phyloP scores from a whole-genome alignment of 257 asterid genomes.

The Catharanthus roseus region DNA sequence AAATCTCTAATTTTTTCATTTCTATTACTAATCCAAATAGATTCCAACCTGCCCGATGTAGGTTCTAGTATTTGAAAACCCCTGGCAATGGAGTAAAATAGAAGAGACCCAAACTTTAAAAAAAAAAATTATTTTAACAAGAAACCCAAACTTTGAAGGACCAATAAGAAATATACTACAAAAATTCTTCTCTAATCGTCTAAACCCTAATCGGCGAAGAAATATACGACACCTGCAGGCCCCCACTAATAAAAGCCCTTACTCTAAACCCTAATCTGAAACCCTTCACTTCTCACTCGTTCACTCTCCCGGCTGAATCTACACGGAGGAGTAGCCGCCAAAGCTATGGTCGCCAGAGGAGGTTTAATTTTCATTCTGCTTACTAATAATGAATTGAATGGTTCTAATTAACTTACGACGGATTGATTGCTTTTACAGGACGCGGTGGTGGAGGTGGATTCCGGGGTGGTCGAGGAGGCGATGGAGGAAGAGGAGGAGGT shows the following conservation, averaged over 20 bases:
- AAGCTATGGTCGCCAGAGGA: slow-evolving; percentile 25
- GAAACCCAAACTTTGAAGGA: not conserved
- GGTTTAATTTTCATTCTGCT: not conserved
- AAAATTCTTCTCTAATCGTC: slow-evolving; percentile 7
- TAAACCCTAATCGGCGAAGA: slow-evolving; percentile 24
- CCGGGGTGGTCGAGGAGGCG: slow-evolving; percentile 57
- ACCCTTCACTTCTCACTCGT: not conserved
- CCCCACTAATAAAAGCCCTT: not conserved
- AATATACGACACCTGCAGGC: not conserved
- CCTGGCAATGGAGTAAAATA: too few species aligned
- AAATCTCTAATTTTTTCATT: too few species aligned
- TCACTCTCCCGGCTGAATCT: not conserved
- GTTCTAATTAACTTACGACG: not conserved
- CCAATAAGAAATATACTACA: not conserved
- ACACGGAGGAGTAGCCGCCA: not conserved
- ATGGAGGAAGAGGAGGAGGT: slow-evolving; percentile 40
- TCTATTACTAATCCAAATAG: too few species aligned
- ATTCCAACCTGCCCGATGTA: too few species aligned
- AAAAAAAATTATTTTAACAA: too few species aligned
- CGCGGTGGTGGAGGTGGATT: slow-evolving; percentile 56
- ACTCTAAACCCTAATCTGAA: slow-evolving; percentile 13
- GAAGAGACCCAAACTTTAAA: too few species aligned
- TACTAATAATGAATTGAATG: too few species aligned
- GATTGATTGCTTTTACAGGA: slow-evolving; percentile 22
- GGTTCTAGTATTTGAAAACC: too few species aligned